Percentiles rank a stretch among this genome's conserved stretches.
Evolutionary conservation across 257 asterid genomes (phyloP).

Genomic region (Nicotiana otophora): DNA sequence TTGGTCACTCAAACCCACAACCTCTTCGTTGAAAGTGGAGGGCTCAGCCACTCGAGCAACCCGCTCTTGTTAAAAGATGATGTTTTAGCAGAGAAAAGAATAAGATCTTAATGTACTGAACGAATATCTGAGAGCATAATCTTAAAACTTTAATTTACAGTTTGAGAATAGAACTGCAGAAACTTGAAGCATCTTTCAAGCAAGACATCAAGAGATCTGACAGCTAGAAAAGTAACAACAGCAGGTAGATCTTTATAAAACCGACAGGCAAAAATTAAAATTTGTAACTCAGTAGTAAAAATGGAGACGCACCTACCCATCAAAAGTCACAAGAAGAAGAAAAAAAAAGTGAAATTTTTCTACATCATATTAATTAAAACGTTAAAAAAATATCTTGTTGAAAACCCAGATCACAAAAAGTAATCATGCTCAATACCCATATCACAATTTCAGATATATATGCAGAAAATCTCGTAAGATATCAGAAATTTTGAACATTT

Average conservation of each 20-base stretch:
- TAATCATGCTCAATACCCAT: not conserved
- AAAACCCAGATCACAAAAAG: not conserved
- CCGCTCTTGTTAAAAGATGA: not conserved
- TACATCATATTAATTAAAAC: not conserved
- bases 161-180: not conserved
- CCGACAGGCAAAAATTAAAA: not conserved
- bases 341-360: not conserved
- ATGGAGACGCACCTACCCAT: not conserved
- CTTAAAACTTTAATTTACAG: not conserved
- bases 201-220: not conserved
- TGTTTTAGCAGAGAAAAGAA: not conserved
- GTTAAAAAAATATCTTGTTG: not conserved
- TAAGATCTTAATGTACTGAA: not conserved
- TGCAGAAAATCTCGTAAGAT: not conserved
- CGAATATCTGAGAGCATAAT: not conserved
- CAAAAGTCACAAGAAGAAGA: not conserved
- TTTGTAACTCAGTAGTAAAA: not conserved
- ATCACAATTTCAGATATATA: not conserved
- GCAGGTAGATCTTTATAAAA: not conserved
- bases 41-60: not conserved
- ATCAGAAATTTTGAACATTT: not conserved
- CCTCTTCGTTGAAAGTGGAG: not conserved
- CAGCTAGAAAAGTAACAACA: not conserved
- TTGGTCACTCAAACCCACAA: not conserved
- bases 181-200: constrained; percentile 1